Conservation (phyloP, 106 monocot genomes). For the Phalaenopsis aphrodite region DNA sequence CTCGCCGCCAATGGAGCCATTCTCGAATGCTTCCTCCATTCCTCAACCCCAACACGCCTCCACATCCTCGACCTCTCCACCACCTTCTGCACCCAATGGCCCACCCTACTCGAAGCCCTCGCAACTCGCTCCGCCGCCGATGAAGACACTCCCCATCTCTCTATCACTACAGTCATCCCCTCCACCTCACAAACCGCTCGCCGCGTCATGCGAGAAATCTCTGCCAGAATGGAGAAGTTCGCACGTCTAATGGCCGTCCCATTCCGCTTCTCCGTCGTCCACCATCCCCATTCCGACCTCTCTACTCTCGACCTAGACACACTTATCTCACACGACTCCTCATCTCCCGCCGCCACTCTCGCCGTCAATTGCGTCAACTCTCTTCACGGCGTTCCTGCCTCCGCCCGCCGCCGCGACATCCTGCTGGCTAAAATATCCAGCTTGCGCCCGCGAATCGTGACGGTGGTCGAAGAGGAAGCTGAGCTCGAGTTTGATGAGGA, state of each 20-base stretch:
- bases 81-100: conserved; percentile 95
- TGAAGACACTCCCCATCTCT: conserved; percentile 68
- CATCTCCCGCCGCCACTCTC: conserved; percentile 15
- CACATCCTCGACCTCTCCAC: conserved; percentile 72
- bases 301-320: conserved; percentile 34
- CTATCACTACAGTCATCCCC: conserved; percentile 50
- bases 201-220: conserved; percentile 68
- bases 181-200: conserved; percentile 26
- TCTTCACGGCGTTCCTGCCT: conserved; percentile 33
- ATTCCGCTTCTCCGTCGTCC: conserved; percentile 53
- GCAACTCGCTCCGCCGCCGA: conserved; percentile 70
- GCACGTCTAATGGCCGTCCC: conserved; percentile 82
- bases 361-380: conserved; percentile 71
- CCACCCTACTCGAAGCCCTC: conserved; percentile 68
- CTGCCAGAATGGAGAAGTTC: conserved; percentile 72
- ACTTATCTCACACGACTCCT: background rate
- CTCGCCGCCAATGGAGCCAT: conserved; percentile 72
- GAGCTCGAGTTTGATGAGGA: conserved; percentile 28
- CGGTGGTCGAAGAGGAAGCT: conserved; percentile 77
- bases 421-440: conserved; percentile 22
- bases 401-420: conserved; percentile 27
- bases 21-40: conserved; percentile 38
- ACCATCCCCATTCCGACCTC: conserved; percentile 46
- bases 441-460: conserved; percentile 48
- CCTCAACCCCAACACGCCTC: conserved; percentile 15